Evolutionary conservation across 345 rosid genomes (phyloP).

Genomic region (Iberis pinnata): DNA sequence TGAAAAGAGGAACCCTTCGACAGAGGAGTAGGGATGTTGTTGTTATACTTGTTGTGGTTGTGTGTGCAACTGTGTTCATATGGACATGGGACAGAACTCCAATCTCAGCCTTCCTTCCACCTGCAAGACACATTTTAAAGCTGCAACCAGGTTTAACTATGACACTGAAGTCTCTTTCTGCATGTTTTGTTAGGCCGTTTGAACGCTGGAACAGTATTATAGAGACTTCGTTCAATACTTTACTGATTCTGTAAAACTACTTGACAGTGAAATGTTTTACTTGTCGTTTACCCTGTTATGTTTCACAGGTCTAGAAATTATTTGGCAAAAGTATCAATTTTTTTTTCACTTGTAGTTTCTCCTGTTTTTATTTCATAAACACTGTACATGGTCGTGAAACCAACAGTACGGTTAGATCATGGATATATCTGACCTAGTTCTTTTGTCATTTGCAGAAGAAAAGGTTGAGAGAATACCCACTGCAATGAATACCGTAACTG

Average conservation of each 20-base stretch:
- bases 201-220: neutral
- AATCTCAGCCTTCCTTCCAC: slow-evolving; percentile 41
- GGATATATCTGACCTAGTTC: slow-evolving; percentile 14
- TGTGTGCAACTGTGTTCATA: slow-evolving; percentile 43
- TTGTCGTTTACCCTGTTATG: slow-evolving; percentile 6
- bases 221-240: slow-evolving; percentile 3
- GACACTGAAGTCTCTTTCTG: slow-evolving; percentile 8
- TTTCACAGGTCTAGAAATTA: neutral
- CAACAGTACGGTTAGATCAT: neutral
- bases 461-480: slow-evolving; percentile 11
- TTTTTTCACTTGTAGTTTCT: neutral
- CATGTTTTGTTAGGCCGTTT: slow-evolving; percentile 4
- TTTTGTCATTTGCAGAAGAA: slow-evolving; percentile 26
- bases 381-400: slow-evolving; percentile 3
- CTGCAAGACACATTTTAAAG: slow-evolving; percentile 34
- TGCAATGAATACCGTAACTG: slow-evolving; percentile 6
- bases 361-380: neutral
- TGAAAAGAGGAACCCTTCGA: slow-evolving; percentile 48
- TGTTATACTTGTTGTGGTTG: slow-evolving; percentile 48
- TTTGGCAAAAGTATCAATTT: neutral
- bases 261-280: neutral
- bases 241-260: neutral
- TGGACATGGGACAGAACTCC: slow-evolving; percentile 62
- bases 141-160: slow-evolving; percentile 41
- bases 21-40: slow-evolving; percentile 43